Evolutionary conservation across 768 basidiomycete genomes (phyloP).

Genomic region (Thelephora ganbajun): DNA sequence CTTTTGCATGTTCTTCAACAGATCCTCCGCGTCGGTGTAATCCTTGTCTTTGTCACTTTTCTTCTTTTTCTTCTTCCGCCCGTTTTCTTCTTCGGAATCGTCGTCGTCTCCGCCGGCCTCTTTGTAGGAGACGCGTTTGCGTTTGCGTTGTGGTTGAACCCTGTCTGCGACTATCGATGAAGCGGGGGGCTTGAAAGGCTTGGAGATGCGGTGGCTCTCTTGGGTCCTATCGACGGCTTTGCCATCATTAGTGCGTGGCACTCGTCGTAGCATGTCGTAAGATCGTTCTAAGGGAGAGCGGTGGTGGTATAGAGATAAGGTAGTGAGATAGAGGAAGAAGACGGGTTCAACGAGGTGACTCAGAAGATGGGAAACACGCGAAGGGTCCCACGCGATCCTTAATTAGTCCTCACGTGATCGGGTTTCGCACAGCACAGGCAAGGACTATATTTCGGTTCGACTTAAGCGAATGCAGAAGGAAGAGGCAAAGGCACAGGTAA

Average conservation of each 20-base stretch:
- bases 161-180: conserved; percentile 26
- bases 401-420: conserved; percentile 1
- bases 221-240: conserved; percentile 51
- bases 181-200: conserved; percentile 71
- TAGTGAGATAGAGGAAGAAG: background rate
- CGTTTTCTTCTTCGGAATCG: conserved; percentile 39
- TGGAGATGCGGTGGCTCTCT: conserved; percentile 60
- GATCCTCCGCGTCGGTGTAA: conserved; percentile 41
- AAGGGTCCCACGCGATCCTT: background rate
- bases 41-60: conserved; percentile 41
- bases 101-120: conserved; percentile 41
- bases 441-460: no score
- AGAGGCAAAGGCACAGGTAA: no score
- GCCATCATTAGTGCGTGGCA: conserved; percentile 59
- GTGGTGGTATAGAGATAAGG: background rate
- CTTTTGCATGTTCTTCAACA: conserved; percentile 38
- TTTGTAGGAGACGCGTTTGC: conserved; percentile 82
- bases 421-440: background rate
- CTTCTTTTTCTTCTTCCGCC: conserved; percentile 46
- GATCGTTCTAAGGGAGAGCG: background rate
- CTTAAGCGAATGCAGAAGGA: no score
- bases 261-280: conserved; percentile 46
- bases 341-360: background rate
- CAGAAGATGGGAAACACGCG: background rate
- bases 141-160: conserved; percentile 60